Percentiles rank a stretch among this genome's conserved stretches.
phyloP scores from a whole-genome alignment of 202 grass and related monocot genomes.

The Schoenoplectus tabernaemontani region DNA sequence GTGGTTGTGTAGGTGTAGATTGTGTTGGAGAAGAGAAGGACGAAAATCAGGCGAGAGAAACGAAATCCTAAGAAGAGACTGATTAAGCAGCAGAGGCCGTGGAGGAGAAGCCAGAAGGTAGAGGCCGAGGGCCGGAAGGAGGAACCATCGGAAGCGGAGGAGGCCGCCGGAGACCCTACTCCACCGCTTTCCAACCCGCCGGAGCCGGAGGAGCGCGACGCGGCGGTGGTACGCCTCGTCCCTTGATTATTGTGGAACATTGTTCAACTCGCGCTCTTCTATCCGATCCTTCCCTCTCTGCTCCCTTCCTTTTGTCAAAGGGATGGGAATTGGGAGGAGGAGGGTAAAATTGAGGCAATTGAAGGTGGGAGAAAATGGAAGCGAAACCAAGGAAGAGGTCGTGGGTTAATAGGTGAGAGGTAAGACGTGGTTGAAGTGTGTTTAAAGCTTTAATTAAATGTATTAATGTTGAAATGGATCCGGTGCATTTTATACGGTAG shows the following conservation, averaged over 20 bases:
- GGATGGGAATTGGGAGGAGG: background rate
- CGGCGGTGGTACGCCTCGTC: conserved; percentile 21
- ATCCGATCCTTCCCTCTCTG: background rate
- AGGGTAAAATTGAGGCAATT: background rate
- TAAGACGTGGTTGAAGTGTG: background rate
- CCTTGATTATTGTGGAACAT: conserved; percentile 22
- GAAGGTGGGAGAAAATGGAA: background rate
- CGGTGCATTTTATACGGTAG: background rate
- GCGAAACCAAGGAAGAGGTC: background rate
- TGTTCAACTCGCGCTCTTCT: background rate
- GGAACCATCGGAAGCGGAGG: background rate
- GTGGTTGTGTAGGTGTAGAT: conserved; percentile 44
- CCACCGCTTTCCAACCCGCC: background rate
- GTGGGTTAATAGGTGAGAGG: conserved; percentile 13
- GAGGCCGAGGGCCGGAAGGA: conserved; percentile 16
- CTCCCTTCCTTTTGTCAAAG: background rate
- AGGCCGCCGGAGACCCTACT: conserved; percentile 1
- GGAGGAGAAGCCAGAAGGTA: conserved; percentile 71
- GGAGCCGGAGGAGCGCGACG: background rate
- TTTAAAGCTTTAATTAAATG: background rate
- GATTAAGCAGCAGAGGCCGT: conserved; percentile 64
- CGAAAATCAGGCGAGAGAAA: conserved; percentile 72
- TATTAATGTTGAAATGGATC: background rate
- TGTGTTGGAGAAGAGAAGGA: conserved; percentile 57
- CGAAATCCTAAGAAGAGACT: conserved; percentile 88